Evolutionary conservation across 2,329 filamentous ascomycete species (phyloP), one percentile per base, ranked within the genome.

Genomic region (Arthrobotrys musiformis): DNA sequence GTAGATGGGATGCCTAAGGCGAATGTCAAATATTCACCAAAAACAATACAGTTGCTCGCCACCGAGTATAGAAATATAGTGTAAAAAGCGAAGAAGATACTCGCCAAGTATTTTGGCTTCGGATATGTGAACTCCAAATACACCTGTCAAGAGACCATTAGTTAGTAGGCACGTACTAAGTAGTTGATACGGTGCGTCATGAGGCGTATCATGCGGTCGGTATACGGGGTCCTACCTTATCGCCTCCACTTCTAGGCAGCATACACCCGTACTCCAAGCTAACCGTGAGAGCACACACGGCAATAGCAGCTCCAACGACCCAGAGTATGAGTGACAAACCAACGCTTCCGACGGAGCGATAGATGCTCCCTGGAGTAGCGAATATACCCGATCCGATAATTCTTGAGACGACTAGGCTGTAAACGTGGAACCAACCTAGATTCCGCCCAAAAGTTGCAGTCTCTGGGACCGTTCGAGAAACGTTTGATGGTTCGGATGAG

Each of bases 301-400:
- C 86, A 63, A 92, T 88, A 81, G 90, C 91, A 81, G 92, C 92
- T 80, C 88, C 90, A 92, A 88, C 82, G 0, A 90, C 68, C 91
- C 91, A 92, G 2, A 92, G 82, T 0, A 86, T 79, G 1, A 92
- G 82, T 0, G 89, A 86, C 1, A 92, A 83, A 0, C 90, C 90
- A 0, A 90, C 85, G 68, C 90, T 92, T 0, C 91, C 91, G 1
- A 89, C 88, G 0, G 88, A 87, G 40, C 88, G 86, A 2, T 91
- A 85, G 60, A 93, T 91, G 3, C 89, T 86, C 0, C 89, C 90
- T 0, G 90, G 91, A 0, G 90, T 92, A 0, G 90, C 90, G 80
- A 92, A 93, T 58, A 77, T 88, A 79, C 87, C 87, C 1, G 87
- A 88, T 6, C 87, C 87, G 44, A 89, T 88, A 85, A 89, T 88